Evolutionary conservation across 1,284 basidiomycete species (phyloP), one percentile per base, ranked within the genome.

Genomic region (Gymnopus androsaceus): DNA sequence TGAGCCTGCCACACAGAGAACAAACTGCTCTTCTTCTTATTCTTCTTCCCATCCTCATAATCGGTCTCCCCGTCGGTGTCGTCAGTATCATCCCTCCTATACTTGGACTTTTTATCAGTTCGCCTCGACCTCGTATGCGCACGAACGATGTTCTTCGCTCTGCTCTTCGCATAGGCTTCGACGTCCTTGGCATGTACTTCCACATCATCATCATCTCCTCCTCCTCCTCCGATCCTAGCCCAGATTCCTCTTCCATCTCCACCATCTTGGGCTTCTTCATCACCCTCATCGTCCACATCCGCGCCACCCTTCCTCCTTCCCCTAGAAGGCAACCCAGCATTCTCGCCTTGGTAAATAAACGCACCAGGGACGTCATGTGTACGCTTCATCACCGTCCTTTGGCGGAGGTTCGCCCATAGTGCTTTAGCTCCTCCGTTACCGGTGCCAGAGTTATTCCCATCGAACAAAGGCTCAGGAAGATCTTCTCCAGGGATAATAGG

Each of bases 291-390:
- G 48, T 69, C 67, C 9, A 21, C n/a, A 25, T 42, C 41, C 4
- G 69, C 66, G 33, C 56, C 62, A 2, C 56, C 55, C 59, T 14
- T 64, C 54, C 46, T 71, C 66, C 5, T 59, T 62, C 9, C 61
- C 42, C 28, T 51, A 51, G 54, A 33, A 8, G 54, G 54, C 17
- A 55, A 17, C 19, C 54, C 54, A 19, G 46, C 54, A 9, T 17
- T 44, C 40, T 55, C 54, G 1, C 27, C 33, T 11, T 27, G 17
- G 17, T 55, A 38, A 12, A 55, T 55, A 17, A 55, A 27, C 6
- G 47, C 47, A 8, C 48, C 54, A 2, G 54, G 54, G 4, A 50
- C 38, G 15, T 50, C 33, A 36, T 50, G 33, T 17, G 36, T 28
- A 2, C 41, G 23, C 17, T 17, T 19, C 36, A 50, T 50, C 3